Percentiles rank a stretch among this genome's conserved stretches.
These are phyloP conservation scores for Dillenia suffruticosa DNA, from an alignment of 164 flowering plant species.

Conservation along the genomic window DNA sequence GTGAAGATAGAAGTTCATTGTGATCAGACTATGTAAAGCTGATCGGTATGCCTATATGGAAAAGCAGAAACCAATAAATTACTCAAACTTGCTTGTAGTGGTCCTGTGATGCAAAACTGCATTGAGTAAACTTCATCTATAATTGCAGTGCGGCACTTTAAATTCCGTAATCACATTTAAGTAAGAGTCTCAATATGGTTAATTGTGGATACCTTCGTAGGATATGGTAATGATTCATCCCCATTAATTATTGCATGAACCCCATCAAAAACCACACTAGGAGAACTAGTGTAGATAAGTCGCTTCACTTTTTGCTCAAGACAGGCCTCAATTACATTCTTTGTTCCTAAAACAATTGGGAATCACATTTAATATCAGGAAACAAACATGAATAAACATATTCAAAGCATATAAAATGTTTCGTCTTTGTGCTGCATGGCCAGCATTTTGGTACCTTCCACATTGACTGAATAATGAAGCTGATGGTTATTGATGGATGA, in stretches of 20 bases:
- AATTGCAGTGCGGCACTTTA: too few relatives aligned
- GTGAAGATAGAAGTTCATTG: too few relatives aligned
- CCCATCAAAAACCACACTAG: constrained; percentile 98
- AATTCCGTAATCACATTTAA: not conserved
- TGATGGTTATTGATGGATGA: constrained; percentile 83
- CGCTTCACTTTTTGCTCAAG: constrained; percentile 70
- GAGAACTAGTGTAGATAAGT: constrained; percentile 89
- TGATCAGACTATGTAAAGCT: too few relatives aligned
- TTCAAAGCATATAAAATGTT: not conserved
- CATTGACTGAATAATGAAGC: constrained; percentile 91
- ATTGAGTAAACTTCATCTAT: too few relatives aligned
- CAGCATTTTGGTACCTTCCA: constrained; percentile 46
- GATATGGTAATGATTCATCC: constrained; percentile 81
- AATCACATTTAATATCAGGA: constrained; percentile 3
- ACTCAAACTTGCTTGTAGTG: too few relatives aligned
- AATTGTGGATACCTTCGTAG: constrained; percentile 50
- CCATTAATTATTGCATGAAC: constrained; percentile 70
- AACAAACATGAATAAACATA: constrained; percentile 1
- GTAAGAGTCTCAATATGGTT: constrained; percentile 1
- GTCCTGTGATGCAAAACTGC: too few relatives aligned
- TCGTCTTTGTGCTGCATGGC: not conserved
- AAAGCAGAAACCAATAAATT: too few relatives aligned
- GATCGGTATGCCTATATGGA: too few relatives aligned
- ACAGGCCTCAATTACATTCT: constrained; percentile 88
- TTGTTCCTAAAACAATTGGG: constrained; percentile 48